phyloP scores from a whole-genome alignment of 73 alveolate genomes.

The Tetrahymena borealis region DNA sequence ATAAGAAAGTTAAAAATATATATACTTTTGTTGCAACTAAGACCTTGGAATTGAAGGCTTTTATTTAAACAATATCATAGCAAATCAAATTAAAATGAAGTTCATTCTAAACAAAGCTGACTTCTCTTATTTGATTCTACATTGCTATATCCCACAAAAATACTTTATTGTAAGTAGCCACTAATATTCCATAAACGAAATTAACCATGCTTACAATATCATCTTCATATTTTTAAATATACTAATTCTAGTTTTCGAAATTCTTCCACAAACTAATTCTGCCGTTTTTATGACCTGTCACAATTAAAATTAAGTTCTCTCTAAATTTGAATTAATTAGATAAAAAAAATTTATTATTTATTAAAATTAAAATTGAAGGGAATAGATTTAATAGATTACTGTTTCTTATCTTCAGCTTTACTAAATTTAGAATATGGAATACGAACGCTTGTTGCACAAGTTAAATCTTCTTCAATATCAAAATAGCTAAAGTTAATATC shows the following conservation, averaged over 20 bases:
- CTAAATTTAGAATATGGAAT: conserved; percentile 22
- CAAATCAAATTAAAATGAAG: background rate
- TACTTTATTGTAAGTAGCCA: background rate
- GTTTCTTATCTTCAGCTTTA: conserved; percentile 12
- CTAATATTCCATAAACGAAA: background rate
- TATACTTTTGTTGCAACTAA: background rate
- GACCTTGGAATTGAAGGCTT: background rate
- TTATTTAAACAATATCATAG: background rate
- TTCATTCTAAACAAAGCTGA: background rate
- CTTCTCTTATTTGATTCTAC: background rate
- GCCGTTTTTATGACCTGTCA: conserved; percentile 38
- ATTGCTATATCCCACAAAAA: background rate
- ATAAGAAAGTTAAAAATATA: background rate
- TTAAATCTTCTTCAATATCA: conserved; percentile 13
- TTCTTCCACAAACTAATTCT: conserved; percentile 25
- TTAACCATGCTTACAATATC: background rate
- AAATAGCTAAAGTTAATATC: conserved; percentile 10
- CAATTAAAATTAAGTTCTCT: conserved; percentile 21
- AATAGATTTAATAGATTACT: background rate
- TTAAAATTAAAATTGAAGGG: background rate
- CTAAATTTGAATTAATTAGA: background rate
- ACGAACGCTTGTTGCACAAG: conserved; percentile 41
- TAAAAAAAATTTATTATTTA: background rate
- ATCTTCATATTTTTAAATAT: background rate
- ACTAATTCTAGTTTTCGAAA: background rate